Conservation (phyloP, 129 eudicot species). For the Arctium minus region DNA sequence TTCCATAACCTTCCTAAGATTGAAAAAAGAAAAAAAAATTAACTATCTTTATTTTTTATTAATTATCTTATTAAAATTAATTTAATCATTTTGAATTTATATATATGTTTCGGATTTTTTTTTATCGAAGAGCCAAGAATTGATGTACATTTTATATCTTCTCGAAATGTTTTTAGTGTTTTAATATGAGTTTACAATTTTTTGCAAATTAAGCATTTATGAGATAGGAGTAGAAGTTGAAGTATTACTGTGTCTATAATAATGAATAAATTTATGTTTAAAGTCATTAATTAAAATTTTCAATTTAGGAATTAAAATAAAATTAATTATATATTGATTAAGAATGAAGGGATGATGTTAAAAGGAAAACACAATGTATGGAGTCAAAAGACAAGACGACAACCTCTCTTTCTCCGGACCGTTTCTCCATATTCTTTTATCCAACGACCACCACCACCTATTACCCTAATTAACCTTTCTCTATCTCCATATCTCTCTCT, state of each 20-base stretch:
- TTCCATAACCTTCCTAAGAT: slow-evolving; percentile 5
- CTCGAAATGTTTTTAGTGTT: no score
- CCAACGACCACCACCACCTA: slow-evolving; percentile 45
- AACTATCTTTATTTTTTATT: neutral
- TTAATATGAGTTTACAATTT: neutral
- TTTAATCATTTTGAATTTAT: neutral
- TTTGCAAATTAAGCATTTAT: neutral
- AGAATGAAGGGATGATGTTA: slow-evolving; percentile 40
- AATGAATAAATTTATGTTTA: neutral
- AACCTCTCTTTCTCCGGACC: slow-evolving; percentile 59
- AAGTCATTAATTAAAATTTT: neutral
- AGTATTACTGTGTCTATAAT: neutral
- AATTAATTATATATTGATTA: slow-evolving; percentile 31
- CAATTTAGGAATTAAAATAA: neutral
- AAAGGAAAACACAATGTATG: slow-evolving; percentile 34
- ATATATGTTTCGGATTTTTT: no score
- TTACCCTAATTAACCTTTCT: slow-evolving; percentile 10
- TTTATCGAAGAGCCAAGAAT: neutral
- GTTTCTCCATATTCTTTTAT: slow-evolving; percentile 52
- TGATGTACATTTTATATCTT: neutral
- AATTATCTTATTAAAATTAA: neutral
- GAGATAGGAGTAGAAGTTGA: neutral
- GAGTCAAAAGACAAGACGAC: slow-evolving; percentile 67
- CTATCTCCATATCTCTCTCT: slow-evolving; percentile 5
- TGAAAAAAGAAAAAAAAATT: neutral